These are phyloP conservation scores for Neonectria coccinea DNA, from an alignment of 2,329 filamentous ascomycete species.

Conservation along the genomic window DNA sequence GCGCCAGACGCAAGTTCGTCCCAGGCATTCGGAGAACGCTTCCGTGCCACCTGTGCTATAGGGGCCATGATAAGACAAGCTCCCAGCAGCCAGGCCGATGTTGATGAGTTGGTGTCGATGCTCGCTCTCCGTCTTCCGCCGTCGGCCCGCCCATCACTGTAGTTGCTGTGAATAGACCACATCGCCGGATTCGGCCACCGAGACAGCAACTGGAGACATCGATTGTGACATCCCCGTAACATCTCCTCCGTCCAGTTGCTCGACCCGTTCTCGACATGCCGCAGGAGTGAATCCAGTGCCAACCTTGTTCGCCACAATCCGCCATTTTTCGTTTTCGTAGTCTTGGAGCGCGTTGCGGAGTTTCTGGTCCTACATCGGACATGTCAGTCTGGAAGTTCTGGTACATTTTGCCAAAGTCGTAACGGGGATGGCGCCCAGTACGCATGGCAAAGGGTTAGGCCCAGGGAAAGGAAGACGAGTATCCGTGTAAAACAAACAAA, in stretches of 20 bases:
- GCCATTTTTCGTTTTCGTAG: slow-evolving; percentile 93
- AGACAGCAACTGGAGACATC: slow-evolving; percentile 60
- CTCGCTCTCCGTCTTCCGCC: slow-evolving; percentile 1
- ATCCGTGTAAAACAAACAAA: neutral
- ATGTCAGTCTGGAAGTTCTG: slow-evolving; percentile 23
- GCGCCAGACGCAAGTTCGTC: slow-evolving; percentile 11
- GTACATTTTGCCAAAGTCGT: neutral
- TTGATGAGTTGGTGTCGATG: neutral
- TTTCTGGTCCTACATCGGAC: slow-evolving; percentile 74
- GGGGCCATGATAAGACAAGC: slow-evolving; percentile 17
- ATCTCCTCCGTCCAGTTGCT: slow-evolving; percentile 66
- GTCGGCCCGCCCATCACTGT: slow-evolving; percentile 55
- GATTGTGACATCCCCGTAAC: slow-evolving; percentile 59
- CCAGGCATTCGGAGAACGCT: slow-evolving; percentile 6
- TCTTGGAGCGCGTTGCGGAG: slow-evolving; percentile 82
- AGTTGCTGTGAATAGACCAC: slow-evolving; percentile 60
- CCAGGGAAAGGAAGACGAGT: neutral
- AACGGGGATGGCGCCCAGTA: neutral
- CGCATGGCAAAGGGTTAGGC: neutral
- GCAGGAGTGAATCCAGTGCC: slow-evolving; percentile 89
- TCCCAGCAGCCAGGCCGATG: slow-evolving; percentile 16
- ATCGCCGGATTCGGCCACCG: slow-evolving; percentile 42
- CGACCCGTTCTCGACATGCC: slow-evolving; percentile 85
- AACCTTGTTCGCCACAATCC: slow-evolving; percentile 90
- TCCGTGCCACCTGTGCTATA: slow-evolving; percentile 20